Percentiles rank a stretch among this genome's conserved stretches.
Conservation (phyloP, 2,329 filamentous ascomycete genomes). For the Hypoxylon sp. region DNA sequence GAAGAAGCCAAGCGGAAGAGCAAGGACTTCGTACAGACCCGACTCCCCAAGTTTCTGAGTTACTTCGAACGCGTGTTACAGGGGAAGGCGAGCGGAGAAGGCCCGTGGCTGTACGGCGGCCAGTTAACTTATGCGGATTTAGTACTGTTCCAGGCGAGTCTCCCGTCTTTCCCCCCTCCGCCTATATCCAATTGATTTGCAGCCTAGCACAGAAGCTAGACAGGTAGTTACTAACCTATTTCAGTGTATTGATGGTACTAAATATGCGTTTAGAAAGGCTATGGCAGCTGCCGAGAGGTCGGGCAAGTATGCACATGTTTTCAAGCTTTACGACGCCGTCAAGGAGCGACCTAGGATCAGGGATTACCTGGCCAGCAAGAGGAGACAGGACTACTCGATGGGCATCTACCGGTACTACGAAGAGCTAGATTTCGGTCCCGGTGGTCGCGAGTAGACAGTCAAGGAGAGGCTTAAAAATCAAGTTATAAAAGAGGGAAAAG, state of each 20-base stretch:
- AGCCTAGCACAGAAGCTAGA: neutral
- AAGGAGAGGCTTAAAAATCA: neutral
- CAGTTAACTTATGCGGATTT: slow-evolving; percentile 80
- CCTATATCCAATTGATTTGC: neutral
- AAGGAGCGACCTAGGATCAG: slow-evolving; percentile 75
- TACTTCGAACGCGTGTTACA: slow-evolving; percentile 79
- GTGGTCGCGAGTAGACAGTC: slow-evolving; percentile 23
- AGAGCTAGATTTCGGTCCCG: slow-evolving; percentile 71
- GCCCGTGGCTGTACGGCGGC: slow-evolving; percentile 76
- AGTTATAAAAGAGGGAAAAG: neutral
- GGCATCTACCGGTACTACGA: slow-evolving; percentile 82
- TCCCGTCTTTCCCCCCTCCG: neutral
- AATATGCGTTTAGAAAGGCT: slow-evolving; percentile 80
- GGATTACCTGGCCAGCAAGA: slow-evolving; percentile 77
- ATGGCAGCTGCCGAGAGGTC: slow-evolving; percentile 67
- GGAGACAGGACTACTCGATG: slow-evolving; percentile 71
- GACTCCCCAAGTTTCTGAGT: slow-evolving; percentile 79
- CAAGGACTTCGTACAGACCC: slow-evolving; percentile 69
- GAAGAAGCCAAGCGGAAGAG: slow-evolving; percentile 72
- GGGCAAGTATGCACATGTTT: slow-evolving; percentile 72
- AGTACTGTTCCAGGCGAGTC: slow-evolving; percentile 77
- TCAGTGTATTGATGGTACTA: slow-evolving; percentile 70
- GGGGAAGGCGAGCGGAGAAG: slow-evolving; percentile 69
- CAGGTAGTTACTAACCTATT: slow-evolving; percentile 8
- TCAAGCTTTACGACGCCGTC: slow-evolving; percentile 75